Evolutionary conservation across 768 basidiomycete genomes (phyloP).

Genomic region (Phylloporus sp.): DNA sequence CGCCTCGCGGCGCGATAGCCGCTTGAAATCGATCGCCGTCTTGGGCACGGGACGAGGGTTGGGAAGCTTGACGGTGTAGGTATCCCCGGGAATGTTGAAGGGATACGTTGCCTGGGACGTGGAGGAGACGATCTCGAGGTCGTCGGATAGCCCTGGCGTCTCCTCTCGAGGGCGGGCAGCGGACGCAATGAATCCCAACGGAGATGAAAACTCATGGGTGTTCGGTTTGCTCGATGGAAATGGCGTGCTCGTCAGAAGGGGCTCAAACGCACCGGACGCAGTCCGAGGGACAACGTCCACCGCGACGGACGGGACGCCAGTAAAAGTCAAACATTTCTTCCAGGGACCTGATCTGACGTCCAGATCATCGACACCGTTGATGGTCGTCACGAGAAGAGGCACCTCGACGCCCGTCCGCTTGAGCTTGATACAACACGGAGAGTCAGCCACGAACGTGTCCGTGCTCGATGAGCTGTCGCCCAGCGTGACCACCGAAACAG

Average conservation of each 20-base stretch:
- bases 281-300: not conserved
- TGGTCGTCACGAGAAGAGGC: slow-evolving; percentile 3
- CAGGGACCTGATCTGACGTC: not conserved
- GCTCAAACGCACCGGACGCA: slow-evolving; percentile 8
- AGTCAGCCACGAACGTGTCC: slow-evolving; percentile 23
- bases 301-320: not conserved
- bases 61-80: slow-evolving; percentile 19
- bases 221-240: not conserved
- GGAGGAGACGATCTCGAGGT: not conserved
- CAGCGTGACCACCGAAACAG: slow-evolving; percentile 4
- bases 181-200: not conserved
- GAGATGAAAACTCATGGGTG: not conserved
- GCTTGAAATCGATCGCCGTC: not conserved
- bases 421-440: slow-evolving; percentile 16
- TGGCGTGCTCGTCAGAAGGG: slow-evolving; percentile 17
- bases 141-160: not conserved
- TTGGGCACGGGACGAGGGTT: not conserved
- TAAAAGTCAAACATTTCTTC: not conserved
- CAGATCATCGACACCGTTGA: not conserved
- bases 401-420: slow-evolving; percentile 1
- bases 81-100: not conserved
- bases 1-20: not conserved
- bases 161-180: not conserved
- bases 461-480: slow-evolving; percentile 14
- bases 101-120: slow-evolving; percentile 3